Evolutionary conservation across 177 flowering plant genomes (phyloP).

Genomic region (Vitis hybrid): DNA sequence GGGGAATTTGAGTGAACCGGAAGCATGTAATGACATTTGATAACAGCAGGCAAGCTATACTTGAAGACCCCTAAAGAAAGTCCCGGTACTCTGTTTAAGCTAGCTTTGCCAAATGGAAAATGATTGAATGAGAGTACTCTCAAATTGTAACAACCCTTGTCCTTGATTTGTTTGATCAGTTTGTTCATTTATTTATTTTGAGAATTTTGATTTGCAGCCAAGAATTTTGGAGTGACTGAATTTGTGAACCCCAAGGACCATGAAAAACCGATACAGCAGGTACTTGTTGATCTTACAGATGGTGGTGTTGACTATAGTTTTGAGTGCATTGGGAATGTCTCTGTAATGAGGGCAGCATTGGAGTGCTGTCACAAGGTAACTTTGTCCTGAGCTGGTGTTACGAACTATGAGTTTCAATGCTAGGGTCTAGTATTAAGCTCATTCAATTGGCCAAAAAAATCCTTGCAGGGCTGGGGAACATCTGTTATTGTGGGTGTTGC

Average conservation of each 20-base stretch:
- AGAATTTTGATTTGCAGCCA: conserved; percentile 51
- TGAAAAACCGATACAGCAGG: conserved; percentile 91
- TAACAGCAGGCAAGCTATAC: too few species aligned
- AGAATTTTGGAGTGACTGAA: conserved; percentile 91
- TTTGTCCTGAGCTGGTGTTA: conserved; percentile 2
- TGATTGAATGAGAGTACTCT: too few species aligned
- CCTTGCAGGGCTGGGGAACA: conserved; percentile 92
- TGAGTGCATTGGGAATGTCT: conserved; percentile 96
- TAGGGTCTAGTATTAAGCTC: not conserved
- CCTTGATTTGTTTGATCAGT: not conserved
- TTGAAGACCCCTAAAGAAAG: too few species aligned
- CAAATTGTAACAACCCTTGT: not conserved
- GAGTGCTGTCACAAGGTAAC: conserved; percentile 99
- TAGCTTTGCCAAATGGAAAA: too few species aligned
- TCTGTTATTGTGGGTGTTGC: conserved; percentile 98
- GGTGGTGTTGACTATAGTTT: conserved; percentile 99
- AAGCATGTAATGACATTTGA: too few species aligned
- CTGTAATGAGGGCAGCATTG: conserved; percentile 91
- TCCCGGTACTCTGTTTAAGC: too few species aligned
- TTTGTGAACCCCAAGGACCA: conserved; percentile 97
- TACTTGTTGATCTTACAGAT: conserved; percentile 86
- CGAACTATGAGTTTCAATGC: not conserved
- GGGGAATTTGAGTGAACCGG: too few species aligned
- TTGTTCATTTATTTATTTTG: not conserved
- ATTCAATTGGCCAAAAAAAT: not conserved